Base-by-base conservation (phyloP, 139 green algal species). In the Trebouxia sp. region DNA sequence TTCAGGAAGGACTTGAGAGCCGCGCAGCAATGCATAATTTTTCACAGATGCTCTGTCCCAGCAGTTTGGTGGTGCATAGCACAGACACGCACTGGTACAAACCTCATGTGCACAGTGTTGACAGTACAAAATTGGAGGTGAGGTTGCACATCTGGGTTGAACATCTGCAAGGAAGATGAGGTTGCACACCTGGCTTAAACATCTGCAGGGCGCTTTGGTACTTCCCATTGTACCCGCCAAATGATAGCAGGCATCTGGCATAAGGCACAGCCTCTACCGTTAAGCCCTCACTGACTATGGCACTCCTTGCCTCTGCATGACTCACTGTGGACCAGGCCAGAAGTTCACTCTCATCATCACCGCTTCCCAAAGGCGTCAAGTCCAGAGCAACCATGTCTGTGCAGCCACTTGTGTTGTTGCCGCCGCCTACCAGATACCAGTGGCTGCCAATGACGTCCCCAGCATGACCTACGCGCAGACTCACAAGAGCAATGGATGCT, bases 381-480 rank as follows among this genome's bases (percentile, higher is more conserved):
- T 98, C 94, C 45, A 97, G 89, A 3, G 87, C 84, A 37, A 96
- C 86, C 83, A 96, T 91, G 85, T 98, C 96, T 6, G 93, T 90
- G 84, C 94, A 96, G 66, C 94, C 95, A 55, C 79, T 39, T 20
- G 80, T 81, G 82, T 98, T 98, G 90, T 98, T 97, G 45, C 94
- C 96, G 22, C 96, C 96, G 39, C 96, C 96, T 58, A 96, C 87
- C 11, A 98, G 87, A 83, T 95, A 98, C 93, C 87, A 94, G 11
- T 50, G 70, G 76, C 87, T 78, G 0, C 90, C 93, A 72, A 98
- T 81, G 45, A 95, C n/a, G 8, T 86, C 91, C 0, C 82, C 87
- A 38, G 92, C 91, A 76, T 95, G 91, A 62, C 88, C 88, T 88
- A 79, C 65, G 66, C 20, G n/a, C 20, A 32, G 11, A 39, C n/a